Evolutionary conservation across 2,329 filamentous ascomycete genomes (phyloP), one percentile per base, ranked within the genome.

Genomic region (Decorospora gaudefroyi): DNA sequence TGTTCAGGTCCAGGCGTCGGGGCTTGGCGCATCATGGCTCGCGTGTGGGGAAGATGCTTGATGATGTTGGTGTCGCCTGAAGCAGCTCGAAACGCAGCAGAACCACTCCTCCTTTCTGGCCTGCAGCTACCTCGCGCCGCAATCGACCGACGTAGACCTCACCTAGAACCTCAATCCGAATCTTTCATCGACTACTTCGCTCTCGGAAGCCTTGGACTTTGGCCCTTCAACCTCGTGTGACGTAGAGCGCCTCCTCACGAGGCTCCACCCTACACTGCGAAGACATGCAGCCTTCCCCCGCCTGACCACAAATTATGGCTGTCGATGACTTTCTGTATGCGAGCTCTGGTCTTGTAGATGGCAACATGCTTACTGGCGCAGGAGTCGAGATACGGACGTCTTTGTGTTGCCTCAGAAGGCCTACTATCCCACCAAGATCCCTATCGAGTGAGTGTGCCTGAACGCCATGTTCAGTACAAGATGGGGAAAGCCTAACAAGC

Each of bases 361-460:
- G 17, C 36, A 6, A 25, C 19, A 42, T 27, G 47, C 61, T 63
- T 35, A 65, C 55, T 17, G 27, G 35, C 22, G 30, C 55, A 76
- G 74, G 51, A 74, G 72, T 67, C 72, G 69, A 51, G 74, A 77
- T 40, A 73, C 72, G 41, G 67, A 75, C 47, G 57, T 71, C 48
- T 71, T 78, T 55, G 74, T 75, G 43, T 61, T 71, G 48, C 65
- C 72, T 33, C 65, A 69, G 30, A 74, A 74, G 57, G 64, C 67
- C 27, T 77, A 75, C 72, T 77, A 76, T 55, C 72, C 73, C 12
- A 65, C 74, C 48, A 70, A 69, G 54, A 78, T 78, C 42, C 75
- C 74, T 26, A 72, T 78, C 28, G 73, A 73, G 73, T 76, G 62
- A 63, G 73, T 49, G 37, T 12, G 21, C 35, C 37, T 11, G 25